Evolutionary conservation across 2,329 filamentous ascomycete species (phyloP).

Genomic region (Paracamarosporium sp.): DNA sequence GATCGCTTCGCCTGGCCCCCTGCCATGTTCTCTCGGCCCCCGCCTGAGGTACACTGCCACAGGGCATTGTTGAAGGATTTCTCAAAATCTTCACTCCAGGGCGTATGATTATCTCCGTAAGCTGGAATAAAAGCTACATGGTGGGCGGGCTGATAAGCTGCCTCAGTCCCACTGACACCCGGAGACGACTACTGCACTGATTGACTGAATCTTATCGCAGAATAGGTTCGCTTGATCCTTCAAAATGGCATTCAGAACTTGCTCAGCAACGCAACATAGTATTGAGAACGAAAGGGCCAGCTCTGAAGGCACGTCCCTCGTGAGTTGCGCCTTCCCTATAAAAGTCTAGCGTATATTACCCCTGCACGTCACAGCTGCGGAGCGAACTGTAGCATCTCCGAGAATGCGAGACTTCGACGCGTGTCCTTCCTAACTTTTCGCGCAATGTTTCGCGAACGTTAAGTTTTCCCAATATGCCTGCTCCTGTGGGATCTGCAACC

Average conservation of each 20-base stretch:
- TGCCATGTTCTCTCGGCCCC: not conserved
- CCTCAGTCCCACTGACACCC: not conserved
- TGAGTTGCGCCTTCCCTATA: not conserved
- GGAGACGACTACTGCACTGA: not conserved
- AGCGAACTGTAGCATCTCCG: conserved; percentile 1
- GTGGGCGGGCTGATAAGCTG: not conserved
- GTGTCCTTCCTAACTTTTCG: conserved; percentile 15
- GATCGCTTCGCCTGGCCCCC: not conserved
- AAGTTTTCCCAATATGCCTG: conserved; percentile 31
- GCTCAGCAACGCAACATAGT: too few relatives aligned
- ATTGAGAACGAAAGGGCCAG: too few relatives aligned
- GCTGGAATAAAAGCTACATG: not conserved
- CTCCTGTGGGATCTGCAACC: conserved; percentile 24
- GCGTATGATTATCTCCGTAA: not conserved
- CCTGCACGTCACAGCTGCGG: conserved; percentile 1
- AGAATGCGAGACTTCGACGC: not conserved
- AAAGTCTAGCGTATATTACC: not conserved
- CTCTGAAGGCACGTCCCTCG: too few relatives aligned
- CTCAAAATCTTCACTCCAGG: not conserved
- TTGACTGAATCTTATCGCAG: not conserved
- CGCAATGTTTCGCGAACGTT: conserved; percentile 41
- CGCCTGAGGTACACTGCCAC: not conserved
- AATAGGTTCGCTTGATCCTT: not conserved
- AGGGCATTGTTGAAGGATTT: not conserved
- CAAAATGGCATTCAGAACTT: not conserved